Evolutionary conservation across 192 early-diverging fungal species (phyloP).

Genomic region (Backusella circina): DNA sequence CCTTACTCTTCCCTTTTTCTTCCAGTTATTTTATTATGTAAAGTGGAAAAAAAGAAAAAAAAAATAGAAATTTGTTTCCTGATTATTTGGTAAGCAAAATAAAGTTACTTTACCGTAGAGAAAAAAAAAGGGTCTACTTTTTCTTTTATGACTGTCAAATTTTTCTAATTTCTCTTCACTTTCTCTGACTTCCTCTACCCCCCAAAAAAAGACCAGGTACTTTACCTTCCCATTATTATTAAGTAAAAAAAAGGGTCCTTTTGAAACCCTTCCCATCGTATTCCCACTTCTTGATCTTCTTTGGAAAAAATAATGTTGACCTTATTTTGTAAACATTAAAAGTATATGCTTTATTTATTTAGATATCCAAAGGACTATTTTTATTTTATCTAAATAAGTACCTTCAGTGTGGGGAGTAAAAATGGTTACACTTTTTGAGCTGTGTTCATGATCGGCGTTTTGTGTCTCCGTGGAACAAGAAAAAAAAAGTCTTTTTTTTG

Average conservation of each 20-base stretch:
- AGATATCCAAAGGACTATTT: neutral
- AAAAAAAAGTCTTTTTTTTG: neutral
- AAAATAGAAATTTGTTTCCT: neutral
- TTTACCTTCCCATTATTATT: neutral
- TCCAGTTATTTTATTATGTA: neutral
- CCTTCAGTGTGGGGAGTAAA: neutral
- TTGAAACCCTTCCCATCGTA: neutral
- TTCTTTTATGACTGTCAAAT: neutral
- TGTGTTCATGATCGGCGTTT: conserved; percentile 2
- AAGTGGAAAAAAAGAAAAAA: neutral
- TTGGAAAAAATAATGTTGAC: neutral
- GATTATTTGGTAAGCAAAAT: neutral
- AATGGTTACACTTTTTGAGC: neutral
- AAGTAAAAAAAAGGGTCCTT: neutral
- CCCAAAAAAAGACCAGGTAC: neutral
- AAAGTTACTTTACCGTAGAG: neutral
- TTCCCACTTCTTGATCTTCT: neutral
- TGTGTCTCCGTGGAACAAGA: neutral
- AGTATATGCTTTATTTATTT: neutral
- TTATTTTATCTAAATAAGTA: neutral
- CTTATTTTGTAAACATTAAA: neutral
- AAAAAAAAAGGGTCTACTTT: neutral
- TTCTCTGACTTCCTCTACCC: neutral
- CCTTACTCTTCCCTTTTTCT: neutral
- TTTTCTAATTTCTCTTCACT: neutral